Evolutionary conservation across 768 basidiomycete species (phyloP), one percentile per base, ranked within the genome.

Genomic region (Strobilomyces dryophilus): DNA sequence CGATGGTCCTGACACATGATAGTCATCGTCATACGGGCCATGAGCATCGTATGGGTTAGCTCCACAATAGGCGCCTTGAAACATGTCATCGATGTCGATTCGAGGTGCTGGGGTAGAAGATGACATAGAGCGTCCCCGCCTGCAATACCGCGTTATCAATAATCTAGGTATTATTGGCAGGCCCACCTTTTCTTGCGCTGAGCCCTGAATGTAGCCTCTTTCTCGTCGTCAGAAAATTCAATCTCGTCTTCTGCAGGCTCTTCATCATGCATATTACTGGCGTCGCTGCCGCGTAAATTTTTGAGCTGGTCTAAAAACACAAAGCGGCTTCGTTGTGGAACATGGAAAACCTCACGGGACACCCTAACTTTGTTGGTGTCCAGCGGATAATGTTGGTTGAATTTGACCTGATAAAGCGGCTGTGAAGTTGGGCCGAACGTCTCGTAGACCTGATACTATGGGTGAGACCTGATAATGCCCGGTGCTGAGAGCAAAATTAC

Each of bases 181-280:
- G 65, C 79, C 46, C 56, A 86, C 86, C 76, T 83, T 59, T 76
- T 75, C 62, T 86, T 89, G 43, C 79, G 62, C 45, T 73, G 73
- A 46, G 74, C 74, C 71, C 80, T 89, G 64, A 85, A 79, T 27
- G 82, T 84, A 17, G 83, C 82, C 68, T 98, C 95, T 50, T 85
- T 79, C 67, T 98, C 95, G 60, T 98, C 95, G 59, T 98, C 95
- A 4, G 90, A 93, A 70, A 95, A 98, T 66, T 98, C 95, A 29
- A 91, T 63, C 64, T 98, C 95, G 51, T 92, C 82, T 18, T 91
- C 93, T 2, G 76, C 89, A 3, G 91, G 86, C 66, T 98, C 95
- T 70, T 98, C 95, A 64, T 98, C 95, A 59, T 93, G 83, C 10
- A 93, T 77, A 65, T 98, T 98, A 63, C 89, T 92, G 20, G 95